phyloP scores from a whole-genome alignment of 2,329 filamentous ascomycete genomes.

The Stenocarpella maydis region DNA sequence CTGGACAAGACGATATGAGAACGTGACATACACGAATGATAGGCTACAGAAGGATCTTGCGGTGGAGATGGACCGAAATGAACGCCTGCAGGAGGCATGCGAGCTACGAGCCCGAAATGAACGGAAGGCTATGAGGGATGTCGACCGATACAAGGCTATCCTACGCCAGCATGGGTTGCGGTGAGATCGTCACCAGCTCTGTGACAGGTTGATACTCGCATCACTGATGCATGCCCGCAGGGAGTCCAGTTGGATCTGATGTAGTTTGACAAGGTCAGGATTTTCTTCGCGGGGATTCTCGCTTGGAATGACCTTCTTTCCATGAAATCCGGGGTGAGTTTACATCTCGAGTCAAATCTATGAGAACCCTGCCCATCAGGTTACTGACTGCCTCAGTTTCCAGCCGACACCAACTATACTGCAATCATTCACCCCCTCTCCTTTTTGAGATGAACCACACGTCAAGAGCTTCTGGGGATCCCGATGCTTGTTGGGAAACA shows the following conservation, averaged over 20 bases:
- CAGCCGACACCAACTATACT: background rate
- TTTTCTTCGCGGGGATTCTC: background rate
- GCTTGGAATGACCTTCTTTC: background rate
- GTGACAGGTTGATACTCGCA: background rate
- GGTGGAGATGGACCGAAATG: slow-evolving; percentile 41
- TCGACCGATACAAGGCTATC: slow-evolving; percentile 39
- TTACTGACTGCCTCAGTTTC: slow-evolving; percentile 3
- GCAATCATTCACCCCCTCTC: background rate
- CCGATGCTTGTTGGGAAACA: background rate
- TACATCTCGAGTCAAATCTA: background rate
- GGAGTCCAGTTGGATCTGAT: background rate
- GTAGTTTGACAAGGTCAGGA: background rate
- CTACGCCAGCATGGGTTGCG: slow-evolving; percentile 38
- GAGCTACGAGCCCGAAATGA: slow-evolving; percentile 28
- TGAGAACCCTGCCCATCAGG: background rate
- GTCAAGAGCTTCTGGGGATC: background rate
- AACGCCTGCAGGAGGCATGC: slow-evolving; percentile 36
- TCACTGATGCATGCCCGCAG: background rate
- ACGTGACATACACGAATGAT: slow-evolving; percentile 35
- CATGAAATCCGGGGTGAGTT: slow-evolving; percentile 6
- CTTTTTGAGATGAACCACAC: background rate
- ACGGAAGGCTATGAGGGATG: slow-evolving; percentile 26
- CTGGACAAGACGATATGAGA: slow-evolving; percentile 37
- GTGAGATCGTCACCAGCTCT: background rate
- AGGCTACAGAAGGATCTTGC: slow-evolving; percentile 39